phyloP scores from a whole-genome alignment of 306 rosid genomes.

The Hylodesmum podocarpum region DNA sequence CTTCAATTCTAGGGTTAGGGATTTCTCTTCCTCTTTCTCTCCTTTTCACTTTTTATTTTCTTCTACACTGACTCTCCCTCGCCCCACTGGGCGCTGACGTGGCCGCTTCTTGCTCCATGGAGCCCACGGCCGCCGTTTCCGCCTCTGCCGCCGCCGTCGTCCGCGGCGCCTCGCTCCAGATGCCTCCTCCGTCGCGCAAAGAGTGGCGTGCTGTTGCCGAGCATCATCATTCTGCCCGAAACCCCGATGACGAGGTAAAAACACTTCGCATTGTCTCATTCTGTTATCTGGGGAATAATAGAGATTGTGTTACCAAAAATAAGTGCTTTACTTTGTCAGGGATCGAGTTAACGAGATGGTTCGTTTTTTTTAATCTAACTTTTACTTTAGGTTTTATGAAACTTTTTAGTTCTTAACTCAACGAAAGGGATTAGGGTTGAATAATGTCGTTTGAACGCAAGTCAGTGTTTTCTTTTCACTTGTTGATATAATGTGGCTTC shows the following conservation, averaged over 20 bases:
- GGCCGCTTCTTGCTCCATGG: constrained; percentile 57
- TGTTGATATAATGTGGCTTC: constrained; percentile 10
- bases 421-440: constrained; percentile 35
- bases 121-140: constrained; percentile 65
- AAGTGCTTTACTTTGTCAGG: background rate
- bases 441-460: background rate
- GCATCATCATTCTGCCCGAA: constrained; percentile 70
- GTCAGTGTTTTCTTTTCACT: background rate
- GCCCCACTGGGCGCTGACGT: constrained; percentile 26
- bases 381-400: background rate
- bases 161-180: constrained; percentile 69
- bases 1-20: constrained; percentile 65
- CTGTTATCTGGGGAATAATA: background rate
- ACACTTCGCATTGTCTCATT: constrained; percentile 40
- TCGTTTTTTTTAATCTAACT: background rate
- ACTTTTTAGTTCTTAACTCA: background rate
- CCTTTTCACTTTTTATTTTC: background rate
- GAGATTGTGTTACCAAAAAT: background rate
- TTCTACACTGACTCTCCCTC: background rate
- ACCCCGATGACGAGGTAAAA: constrained; percentile 75
- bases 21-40: constrained; percentile 16
- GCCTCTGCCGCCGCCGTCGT: constrained; percentile 39
- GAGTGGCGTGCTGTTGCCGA: constrained; percentile 92
- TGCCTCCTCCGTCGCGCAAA: constrained; percentile 56
- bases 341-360: background rate